A percentile compares a stretch with the other conserved stretches of the same genome.
These are phyloP conservation scores for Aspergillus brunneoviolaceus DNA, from an alignment of 2,329 filamentous ascomycete genomes.

Conservation along the genomic window DNA sequence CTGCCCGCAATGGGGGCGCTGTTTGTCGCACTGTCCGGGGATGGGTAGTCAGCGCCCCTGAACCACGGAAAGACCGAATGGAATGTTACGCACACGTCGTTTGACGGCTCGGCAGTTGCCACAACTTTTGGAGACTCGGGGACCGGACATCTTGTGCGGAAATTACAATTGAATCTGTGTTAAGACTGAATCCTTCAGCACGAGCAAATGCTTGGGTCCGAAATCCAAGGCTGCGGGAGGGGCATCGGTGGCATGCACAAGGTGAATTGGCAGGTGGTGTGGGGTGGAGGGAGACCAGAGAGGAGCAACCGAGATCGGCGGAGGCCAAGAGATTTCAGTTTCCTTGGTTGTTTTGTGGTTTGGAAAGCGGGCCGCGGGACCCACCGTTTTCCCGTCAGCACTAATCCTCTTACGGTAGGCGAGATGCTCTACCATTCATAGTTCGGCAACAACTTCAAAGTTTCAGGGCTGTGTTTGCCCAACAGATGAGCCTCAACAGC, in stretches of 20 bases:
- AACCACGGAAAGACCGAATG: neutral
- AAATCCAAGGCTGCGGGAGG: neutral
- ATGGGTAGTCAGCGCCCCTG: neutral
- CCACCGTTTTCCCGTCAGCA: neutral
- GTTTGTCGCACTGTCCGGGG: slow-evolving; percentile 23
- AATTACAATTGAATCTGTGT: no score
- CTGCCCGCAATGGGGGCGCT: slow-evolving; percentile 25
- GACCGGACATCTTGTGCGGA: neutral
- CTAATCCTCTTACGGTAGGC: slow-evolving; percentile 7
- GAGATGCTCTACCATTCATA: slow-evolving; percentile 14
- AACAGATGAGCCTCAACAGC: neutral
- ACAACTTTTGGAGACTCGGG: slow-evolving; percentile 21
- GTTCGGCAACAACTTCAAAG: neutral
- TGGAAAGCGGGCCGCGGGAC: neutral
- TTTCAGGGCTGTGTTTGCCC: neutral
- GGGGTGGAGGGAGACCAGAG: no score
- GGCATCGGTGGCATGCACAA: neutral
- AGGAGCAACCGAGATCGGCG: no score
- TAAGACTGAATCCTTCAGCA: no score
- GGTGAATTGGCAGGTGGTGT: neutral
- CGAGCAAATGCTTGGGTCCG: no score
- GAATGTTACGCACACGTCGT: slow-evolving; percentile 19
- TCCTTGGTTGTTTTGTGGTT: no score
- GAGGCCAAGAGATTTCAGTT: no score
- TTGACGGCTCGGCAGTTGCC: slow-evolving; percentile 24